These are phyloP conservation scores for Malassezia vespertilionis DNA, from an alignment of 1,284 basidiomycete species.

Conservation along the genomic window DNA sequence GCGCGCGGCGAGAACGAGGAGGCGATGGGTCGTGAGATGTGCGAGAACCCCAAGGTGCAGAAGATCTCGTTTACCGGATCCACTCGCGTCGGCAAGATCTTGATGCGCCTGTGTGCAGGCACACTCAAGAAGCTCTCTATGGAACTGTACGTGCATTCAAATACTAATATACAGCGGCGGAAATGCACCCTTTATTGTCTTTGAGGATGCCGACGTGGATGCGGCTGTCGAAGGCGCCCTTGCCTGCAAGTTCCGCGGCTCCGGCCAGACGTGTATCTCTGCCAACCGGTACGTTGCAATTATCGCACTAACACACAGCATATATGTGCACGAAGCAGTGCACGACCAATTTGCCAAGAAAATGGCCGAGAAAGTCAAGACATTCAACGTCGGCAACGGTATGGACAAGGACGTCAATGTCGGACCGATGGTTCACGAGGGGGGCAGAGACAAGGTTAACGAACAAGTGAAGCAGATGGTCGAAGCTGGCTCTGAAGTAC, in stretches of 20 bases:
- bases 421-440: slow-evolving; percentile 81
- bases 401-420: slow-evolving; percentile 66
- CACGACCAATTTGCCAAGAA: slow-evolving; percentile 76
- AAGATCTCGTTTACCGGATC: slow-evolving; percentile 91
- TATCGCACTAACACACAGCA: too few species aligned
- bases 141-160: slow-evolving; percentile 21
- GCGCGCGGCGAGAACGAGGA: slow-evolving; percentile 60
- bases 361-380: slow-evolving; percentile 68
- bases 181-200: slow-evolving; percentile 88
- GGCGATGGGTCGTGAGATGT: slow-evolving; percentile 62
- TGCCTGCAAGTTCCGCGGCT: slow-evolving; percentile 77
- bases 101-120: slow-evolving; percentile 69
- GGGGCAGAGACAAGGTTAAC: slow-evolving; percentile 75
- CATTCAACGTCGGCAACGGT: slow-evolving; percentile 83
- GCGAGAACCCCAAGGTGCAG: slow-evolving; percentile 56
- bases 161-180: slow-evolving; percentile 51
- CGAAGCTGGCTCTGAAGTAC: slow-evolving; percentile 68
- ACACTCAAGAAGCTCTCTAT: slow-evolving; percentile 74
- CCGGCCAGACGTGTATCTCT: slow-evolving; percentile 78
- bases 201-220: slow-evolving; percentile 88
- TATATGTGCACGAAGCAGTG: slow-evolving; percentile 56
- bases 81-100: slow-evolving; percentile 77
- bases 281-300: too few species aligned
- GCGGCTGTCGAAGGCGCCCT: slow-evolving; percentile 81
- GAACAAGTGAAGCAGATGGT: slow-evolving; percentile 78